phyloP scores from a whole-genome alignment of 163 green algal species.

The Prototheca cutis region DNA sequence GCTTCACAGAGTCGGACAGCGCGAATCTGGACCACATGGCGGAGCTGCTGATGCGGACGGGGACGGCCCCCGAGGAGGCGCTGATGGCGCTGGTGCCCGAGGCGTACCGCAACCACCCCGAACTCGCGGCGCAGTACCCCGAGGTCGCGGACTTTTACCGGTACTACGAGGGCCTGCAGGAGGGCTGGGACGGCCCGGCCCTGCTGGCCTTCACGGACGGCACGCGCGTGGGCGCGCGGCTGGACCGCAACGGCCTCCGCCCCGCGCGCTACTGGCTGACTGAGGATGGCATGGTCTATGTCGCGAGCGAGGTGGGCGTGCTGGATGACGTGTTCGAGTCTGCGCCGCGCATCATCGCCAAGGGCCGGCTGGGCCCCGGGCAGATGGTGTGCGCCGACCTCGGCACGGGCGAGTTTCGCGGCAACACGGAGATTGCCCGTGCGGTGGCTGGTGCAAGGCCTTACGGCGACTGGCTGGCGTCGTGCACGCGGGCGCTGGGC shows the following conservation, averaged over 20 bases:
- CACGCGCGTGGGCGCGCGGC: slow-evolving; percentile 66
- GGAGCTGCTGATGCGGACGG: slow-evolving; percentile 74
- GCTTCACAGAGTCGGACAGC: slow-evolving; percentile 83
- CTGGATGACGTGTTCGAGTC: slow-evolving; percentile 71
- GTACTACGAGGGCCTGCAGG: slow-evolving; percentile 96
- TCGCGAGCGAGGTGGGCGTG: slow-evolving; percentile 86
- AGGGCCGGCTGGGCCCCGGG: slow-evolving; percentile 91
- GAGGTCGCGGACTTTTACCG: slow-evolving; percentile 95
- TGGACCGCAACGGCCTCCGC: slow-evolving; percentile 96
- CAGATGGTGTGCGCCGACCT: slow-evolving; percentile 95
- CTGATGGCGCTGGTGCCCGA: slow-evolving; percentile 96
- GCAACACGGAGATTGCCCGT: not conserved
- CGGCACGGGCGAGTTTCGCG: slow-evolving; percentile 26
- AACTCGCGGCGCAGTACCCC: slow-evolving; percentile 86
- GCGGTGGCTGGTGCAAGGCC: slow-evolving; percentile 51
- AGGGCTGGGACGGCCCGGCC: slow-evolving; percentile 97
- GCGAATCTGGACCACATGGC: slow-evolving; percentile 95
- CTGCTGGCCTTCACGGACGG: slow-evolving; percentile 96
- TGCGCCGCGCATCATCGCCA: slow-evolving; percentile 70
- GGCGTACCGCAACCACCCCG: slow-evolving; percentile 96
- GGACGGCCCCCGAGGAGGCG: slow-evolving; percentile 54
- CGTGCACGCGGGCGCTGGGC: slow-evolving; percentile 14
- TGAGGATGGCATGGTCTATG: slow-evolving; percentile 89
- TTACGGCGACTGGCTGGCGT: slow-evolving; percentile 81
- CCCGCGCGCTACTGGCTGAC: slow-evolving; percentile 94